These are phyloP conservation scores for Primulina eburnea DNA, from an alignment of 257 asterid species.

Conservation along the genomic window DNA sequence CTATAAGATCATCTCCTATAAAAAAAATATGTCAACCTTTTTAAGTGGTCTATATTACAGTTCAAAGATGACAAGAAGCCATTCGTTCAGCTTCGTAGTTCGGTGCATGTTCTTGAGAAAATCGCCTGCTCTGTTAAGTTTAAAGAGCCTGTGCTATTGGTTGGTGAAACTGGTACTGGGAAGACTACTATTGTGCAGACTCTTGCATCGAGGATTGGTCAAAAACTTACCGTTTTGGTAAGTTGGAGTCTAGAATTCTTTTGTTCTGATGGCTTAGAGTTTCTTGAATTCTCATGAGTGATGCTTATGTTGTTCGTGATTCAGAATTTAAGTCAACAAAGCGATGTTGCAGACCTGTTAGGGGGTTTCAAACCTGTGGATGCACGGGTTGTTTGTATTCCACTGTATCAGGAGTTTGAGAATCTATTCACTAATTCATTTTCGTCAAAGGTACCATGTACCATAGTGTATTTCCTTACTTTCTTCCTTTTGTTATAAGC, in stretches of 20 bases:
- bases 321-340: slow-evolving; percentile 97
- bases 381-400: slow-evolving; percentile 68
- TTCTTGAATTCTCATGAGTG: slow-evolving; percentile 18
- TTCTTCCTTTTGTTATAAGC: slow-evolving; percentile 5
- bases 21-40: background rate
- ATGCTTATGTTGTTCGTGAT: slow-evolving; percentile 22
- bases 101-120: slow-evolving; percentile 80
- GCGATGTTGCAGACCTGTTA: slow-evolving; percentile 80
- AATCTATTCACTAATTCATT: slow-evolving; percentile 56
- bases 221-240: slow-evolving; percentile 92
- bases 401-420: slow-evolving; percentile 76
- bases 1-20: background rate
- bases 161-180: slow-evolving; percentile 99
- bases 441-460: slow-evolving; percentile 56
- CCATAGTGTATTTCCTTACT: slow-evolving; percentile 3
- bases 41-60: slow-evolving; percentile 33
- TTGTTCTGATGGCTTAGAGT: background rate
- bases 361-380: slow-evolving; percentile 92
- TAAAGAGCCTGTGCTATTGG: slow-evolving; percentile 93
- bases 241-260: slow-evolving; percentile 24
- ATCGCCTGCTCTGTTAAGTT: slow-evolving; percentile 76
- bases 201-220: slow-evolving; percentile 70
- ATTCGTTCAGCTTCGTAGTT: slow-evolving; percentile 73
- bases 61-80: slow-evolving; percentile 48
- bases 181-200: slow-evolving; percentile 95